Base-by-base conservation (phyloP, 2,329 filamentous ascomycete species). In the Phaeosphaeriaceae sp. region DNA sequence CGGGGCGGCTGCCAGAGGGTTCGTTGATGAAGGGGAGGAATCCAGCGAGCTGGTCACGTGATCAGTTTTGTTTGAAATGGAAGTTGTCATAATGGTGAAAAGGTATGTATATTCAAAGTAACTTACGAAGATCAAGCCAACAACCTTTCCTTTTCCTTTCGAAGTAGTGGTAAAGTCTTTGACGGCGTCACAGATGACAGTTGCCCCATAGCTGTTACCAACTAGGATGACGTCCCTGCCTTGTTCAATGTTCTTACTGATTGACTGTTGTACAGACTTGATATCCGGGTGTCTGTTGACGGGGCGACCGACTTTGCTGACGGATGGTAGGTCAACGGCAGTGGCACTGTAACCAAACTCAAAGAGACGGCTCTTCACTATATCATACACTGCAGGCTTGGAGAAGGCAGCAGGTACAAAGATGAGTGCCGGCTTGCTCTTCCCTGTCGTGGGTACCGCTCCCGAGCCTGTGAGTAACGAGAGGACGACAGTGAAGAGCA, bases 191-290 rank as follows among this genome's bases (percentile, higher is more conserved):
- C 58, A 57, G 17, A 66, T 60, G 11, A 68, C 62, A 7, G 58
- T 63, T 11, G 50, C 61, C 4, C 60, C 66, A 36, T 68, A 70
- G 50, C 64, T 67, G 48, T 67, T 66, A 1, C 61, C 63, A 6
- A 67, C 60, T 2, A 70, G 33, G 8, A 70, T 28, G 6, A 69
- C 53, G 20, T 69, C 57, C 21, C 58, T 46, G 29, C 64, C 61
- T 0, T 30, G 11, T 0, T 42, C 18, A 3, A 68, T 44, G 12
- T 52, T 48, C 15, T 46, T 26, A 3, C 36, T n/a, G n/a, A 68
- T 41, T 2, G 50, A n/a, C 3, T 29, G 20, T 6, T 44, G 55
- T n/a, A 67, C 52, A 13, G 45, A 46, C 3, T 40, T 15, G 34
- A 60, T 59, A 26, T 70, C 67, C 7, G 49, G 36, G 3, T 54